A percentile compares a stretch with the other conserved stretches of the same genome.
These are phyloP conservation scores for Aspergillus indologenus DNA, from an alignment of 495 filamentous ascomycete genomes.

Conservation along the genomic window DNA sequence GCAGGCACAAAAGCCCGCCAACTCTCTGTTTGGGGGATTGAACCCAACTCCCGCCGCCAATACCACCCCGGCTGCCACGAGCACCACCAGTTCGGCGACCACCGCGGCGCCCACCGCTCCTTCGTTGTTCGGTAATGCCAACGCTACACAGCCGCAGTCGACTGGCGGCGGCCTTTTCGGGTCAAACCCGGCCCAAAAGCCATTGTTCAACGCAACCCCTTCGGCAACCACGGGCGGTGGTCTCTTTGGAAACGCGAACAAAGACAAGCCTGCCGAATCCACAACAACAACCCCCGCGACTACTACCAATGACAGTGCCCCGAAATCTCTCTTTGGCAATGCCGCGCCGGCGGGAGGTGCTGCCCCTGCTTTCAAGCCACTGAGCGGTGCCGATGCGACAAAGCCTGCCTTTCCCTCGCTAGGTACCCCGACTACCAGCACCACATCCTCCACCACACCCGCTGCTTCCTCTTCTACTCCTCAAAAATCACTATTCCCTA, in stretches of 20 bases:
- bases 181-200: slow-evolving; percentile 25
- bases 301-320: slow-evolving; percentile 22
- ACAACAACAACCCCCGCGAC: slow-evolving; percentile 28
- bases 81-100: slow-evolving; percentile 14
- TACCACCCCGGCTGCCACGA: slow-evolving; percentile 14
- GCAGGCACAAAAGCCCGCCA: slow-evolving; percentile 30
- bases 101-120: slow-evolving; percentile 20
- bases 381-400: slow-evolving; percentile 26
- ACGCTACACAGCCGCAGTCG: slow-evolving; percentile 25
- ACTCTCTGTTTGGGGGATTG: slow-evolving; percentile 31
- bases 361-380: slow-evolving; percentile 31
- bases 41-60: slow-evolving; percentile 21
- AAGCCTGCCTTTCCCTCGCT: slow-evolving; percentile 33
- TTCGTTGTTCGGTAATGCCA: slow-evolving; percentile 23
- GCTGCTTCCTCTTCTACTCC: slow-evolving; percentile 35
- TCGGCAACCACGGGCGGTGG: slow-evolving; percentile 26
- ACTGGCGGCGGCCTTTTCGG: slow-evolving; percentile 35
- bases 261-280: slow-evolving; percentile 38
- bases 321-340: slow-evolving; percentile 32
- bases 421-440: slow-evolving; percentile 22
- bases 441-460: slow-evolving; percentile 30
- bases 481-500: slow-evolving; percentile 41
- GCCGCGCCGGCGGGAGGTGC: slow-evolving; percentile 12
- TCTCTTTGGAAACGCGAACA: slow-evolving; percentile 40
- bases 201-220: slow-evolving; percentile 34